Evolutionary conservation across 768 basidiomycete genomes (phyloP).

Genomic region (Coprinopsis marcescibilis): DNA sequence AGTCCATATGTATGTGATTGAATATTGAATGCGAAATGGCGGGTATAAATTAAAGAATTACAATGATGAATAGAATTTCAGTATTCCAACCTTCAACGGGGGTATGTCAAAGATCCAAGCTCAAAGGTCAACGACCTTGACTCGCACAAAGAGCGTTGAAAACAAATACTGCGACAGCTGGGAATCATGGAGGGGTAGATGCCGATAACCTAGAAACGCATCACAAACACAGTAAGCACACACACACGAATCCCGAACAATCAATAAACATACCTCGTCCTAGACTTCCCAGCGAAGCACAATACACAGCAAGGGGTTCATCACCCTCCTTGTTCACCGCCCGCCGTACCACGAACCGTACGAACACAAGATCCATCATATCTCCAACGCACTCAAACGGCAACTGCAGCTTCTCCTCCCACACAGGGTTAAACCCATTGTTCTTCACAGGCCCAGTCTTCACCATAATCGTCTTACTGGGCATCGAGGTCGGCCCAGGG

Average conservation of each 20-base stretch:
- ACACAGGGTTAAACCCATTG: conserved; percentile 92
- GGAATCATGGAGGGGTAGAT: conserved; percentile 88
- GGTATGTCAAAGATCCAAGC: no score
- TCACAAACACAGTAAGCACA: conserved; percentile 4
- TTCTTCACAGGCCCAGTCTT: conserved; percentile 72
- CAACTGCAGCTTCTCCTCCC: conserved; percentile 68
- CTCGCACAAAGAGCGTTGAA: conserved; percentile 84
- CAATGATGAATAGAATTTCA: no score
- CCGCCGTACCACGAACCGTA: conserved; percentile 72
- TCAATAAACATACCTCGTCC: conserved; percentile 50
- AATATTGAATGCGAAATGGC: no score
- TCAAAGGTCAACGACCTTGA: conserved; percentile 37
- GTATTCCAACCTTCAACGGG: no score
- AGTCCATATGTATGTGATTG: no score
- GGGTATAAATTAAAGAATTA: no score
- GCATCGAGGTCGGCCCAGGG: conserved; percentile 12
- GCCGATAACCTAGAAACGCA: conserved; percentile 68
- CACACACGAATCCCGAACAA: conserved; percentile 2
- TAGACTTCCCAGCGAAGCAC: conserved; percentile 67
- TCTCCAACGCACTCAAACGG: conserved; percentile 73
- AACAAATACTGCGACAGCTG: conserved; percentile 89
- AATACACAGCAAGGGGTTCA: conserved; percentile 72
- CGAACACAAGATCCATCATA: conserved; percentile 83
- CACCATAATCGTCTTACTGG: conserved; percentile 39
- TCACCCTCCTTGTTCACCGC: conserved; percentile 50